These are phyloP conservation scores for Metarhizium rileyi DNA, from an alignment of 2,329 filamentous ascomycete genomes.

Conservation along the genomic window DNA sequence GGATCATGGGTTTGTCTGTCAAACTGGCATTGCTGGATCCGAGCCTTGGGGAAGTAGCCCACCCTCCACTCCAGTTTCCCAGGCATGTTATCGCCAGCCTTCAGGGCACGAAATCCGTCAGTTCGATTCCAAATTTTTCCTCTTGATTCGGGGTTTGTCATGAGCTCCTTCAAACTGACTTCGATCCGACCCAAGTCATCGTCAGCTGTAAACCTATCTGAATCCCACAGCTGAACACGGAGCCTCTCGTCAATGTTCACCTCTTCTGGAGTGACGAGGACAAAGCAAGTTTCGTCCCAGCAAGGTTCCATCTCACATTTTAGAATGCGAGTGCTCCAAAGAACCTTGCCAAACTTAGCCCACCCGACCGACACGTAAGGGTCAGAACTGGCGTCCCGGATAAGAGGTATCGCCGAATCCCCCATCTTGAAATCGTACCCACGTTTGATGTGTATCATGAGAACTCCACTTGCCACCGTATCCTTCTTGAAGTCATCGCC, in stretches of 20 bases:
- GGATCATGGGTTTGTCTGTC: conserved; percentile 49
- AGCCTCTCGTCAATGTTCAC: conserved; percentile 62
- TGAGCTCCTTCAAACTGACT: conserved; percentile 54
- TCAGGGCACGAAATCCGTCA: conserved; percentile 56
- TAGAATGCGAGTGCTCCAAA: conserved; percentile 53
- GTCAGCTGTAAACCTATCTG: conserved; percentile 61
- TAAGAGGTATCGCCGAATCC: conserved; percentile 50
- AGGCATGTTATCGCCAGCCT: conserved; percentile 57
- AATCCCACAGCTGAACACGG: conserved; percentile 66
- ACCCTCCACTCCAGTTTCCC: conserved; percentile 61
- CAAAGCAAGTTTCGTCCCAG: conserved; percentile 61
- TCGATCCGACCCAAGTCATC: conserved; percentile 68
- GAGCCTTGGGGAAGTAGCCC: conserved; percentile 60
- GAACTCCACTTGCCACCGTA: conserved; percentile 51
- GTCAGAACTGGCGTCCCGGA: conserved; percentile 54
- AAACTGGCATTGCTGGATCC: conserved; percentile 53
- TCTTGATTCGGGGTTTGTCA: conserved; percentile 47
- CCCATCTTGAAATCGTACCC: conserved; percentile 64
- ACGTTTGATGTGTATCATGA: conserved; percentile 56
- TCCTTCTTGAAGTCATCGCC: conserved; percentile 75
- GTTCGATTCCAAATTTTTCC: conserved; percentile 53
- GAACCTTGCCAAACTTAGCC: conserved; percentile 65
- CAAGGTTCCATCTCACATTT: conserved; percentile 54
- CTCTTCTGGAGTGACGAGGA: conserved; percentile 63
- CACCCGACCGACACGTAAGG: conserved; percentile 64